Conservation (phyloP, 805 yeast species). For the Nakazawaea ambrosiae region DNA sequence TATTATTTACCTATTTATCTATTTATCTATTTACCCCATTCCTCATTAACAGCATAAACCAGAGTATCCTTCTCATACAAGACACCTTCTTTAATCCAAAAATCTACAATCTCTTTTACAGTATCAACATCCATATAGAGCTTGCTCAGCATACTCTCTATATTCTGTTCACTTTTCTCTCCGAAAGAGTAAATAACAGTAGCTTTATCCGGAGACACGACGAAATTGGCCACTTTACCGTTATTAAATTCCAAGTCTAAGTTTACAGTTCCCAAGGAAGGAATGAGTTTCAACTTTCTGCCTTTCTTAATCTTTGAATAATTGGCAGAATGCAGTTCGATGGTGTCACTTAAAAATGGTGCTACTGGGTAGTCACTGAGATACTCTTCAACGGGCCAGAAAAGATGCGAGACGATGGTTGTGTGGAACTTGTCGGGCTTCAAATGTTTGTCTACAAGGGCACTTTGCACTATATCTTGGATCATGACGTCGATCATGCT, state of each 20-base stretch:
- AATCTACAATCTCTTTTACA: constrained; percentile 30
- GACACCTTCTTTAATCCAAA: constrained; percentile 61
- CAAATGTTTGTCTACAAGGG: constrained; percentile 32
- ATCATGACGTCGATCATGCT: constrained; percentile 80
- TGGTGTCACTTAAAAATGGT: constrained; percentile 26
- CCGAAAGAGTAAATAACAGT: constrained; percentile 49
- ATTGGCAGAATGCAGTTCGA: constrained; percentile 34
- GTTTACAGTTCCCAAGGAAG: constrained; percentile 55
- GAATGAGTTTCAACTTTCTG: constrained; percentile 49
- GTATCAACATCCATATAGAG: constrained; percentile 6
- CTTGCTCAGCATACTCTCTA: constrained; percentile 1
- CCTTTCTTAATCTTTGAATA: constrained; percentile 46
- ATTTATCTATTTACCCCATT: constrained; percentile 16
- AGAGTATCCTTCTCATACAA: constrained; percentile 32
- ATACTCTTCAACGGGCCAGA: constrained; percentile 60
- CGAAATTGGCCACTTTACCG: constrained; percentile 25
- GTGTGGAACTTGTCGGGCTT: constrained; percentile 38
- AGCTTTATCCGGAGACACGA: constrained; percentile 67
- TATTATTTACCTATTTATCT: neutral
- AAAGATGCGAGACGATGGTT: constrained; percentile 64
- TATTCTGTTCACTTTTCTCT: constrained; percentile 8
- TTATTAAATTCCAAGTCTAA: constrained; percentile 52
- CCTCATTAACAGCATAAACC: constrained; percentile 35
- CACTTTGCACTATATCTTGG: constrained; percentile 57
- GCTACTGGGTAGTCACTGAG: constrained; percentile 41